These are phyloP conservation scores for Pinus taeda DNA, from an alignment of 75 land plant genomes.

Conservation along the genomic window DNA sequence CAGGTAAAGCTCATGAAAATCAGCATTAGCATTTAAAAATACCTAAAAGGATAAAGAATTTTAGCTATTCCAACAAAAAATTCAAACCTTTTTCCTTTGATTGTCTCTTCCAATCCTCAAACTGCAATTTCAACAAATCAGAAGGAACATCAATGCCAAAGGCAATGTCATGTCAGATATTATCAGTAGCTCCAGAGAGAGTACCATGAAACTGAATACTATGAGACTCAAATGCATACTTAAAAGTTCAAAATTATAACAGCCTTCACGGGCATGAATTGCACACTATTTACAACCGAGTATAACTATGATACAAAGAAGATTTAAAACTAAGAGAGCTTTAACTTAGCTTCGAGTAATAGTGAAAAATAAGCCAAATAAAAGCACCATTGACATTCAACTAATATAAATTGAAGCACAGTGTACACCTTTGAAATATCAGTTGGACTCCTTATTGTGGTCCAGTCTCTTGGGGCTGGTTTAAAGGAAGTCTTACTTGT, in stretches of 20 bases:
- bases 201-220: neutral
- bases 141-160: neutral
- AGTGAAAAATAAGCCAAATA: neutral
- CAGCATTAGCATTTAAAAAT: neutral
- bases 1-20: neutral
- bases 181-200: neutral
- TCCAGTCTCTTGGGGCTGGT: neutral
- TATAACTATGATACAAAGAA: no score
- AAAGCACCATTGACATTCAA: neutral
- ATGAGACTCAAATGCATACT: no score
- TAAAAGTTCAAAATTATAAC: neutral
- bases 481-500: neutral
- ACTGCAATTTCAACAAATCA: neutral
- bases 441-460: neutral
- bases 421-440: slow-evolving; percentile 2
- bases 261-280: neutral
- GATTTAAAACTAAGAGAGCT: no score
- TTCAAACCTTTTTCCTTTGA: neutral
- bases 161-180: neutral
- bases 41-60: neutral
- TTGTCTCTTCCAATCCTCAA: slow-evolving; percentile 9
- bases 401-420: neutral
- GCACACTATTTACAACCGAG: neutral
- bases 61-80: neutral
- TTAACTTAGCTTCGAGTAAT: neutral